Evolutionary conservation across 2,329 filamentous ascomycete species (phyloP), one percentile per base, ranked within the genome.

Genomic region (Colletotrichum magnum): DNA sequence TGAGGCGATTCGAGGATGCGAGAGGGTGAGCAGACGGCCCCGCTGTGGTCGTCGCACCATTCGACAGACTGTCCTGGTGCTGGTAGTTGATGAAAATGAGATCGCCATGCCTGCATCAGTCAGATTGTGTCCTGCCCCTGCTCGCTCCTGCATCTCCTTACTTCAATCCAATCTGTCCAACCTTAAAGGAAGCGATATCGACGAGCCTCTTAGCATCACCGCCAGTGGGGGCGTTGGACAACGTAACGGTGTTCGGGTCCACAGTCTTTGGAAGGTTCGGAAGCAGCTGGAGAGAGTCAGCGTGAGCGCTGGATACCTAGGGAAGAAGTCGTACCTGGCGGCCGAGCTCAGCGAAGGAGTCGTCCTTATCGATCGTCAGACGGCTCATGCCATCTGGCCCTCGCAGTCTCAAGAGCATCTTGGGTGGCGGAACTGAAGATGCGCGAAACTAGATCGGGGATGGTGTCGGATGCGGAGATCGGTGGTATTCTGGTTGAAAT

Each of bases 341-440:
- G 39, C 85, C 87, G 50, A 92, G 82, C n/a, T 88, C 82, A 50
- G 83, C 84, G 79, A 98, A 97, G 0, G 91, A 90, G 72, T 93
- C 90, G 50, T 88, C 86, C 58, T 91, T 88, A 74, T 95, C 91
- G 74, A 97, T 89, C 59, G 87, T 93, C 76, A 98, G 86, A 74
- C 96, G 92, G 81, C 95, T 92, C 86, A 96, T 96, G 84, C 96
- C 96, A 84, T 98, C 94, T 72, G 93, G 94, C 79, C 94, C 94
- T 76, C 95, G 92, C 74, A 97, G 93, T 80, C 95, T 90, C 65
- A 98, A 86, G 77, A 97, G 87, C 90, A 97, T 97, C 72, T 78
- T 83, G 78, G 77, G 45, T 24, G 63, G 32, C 36, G 18, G 53
- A 21, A 21, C 21, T 43, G 62, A 53, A 52, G 24, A 24, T 47